These are phyloP conservation scores for Hygrophoropsis aurantiaca DNA, from an alignment of 768 basidiomycete species.

Conservation along the genomic window DNA sequence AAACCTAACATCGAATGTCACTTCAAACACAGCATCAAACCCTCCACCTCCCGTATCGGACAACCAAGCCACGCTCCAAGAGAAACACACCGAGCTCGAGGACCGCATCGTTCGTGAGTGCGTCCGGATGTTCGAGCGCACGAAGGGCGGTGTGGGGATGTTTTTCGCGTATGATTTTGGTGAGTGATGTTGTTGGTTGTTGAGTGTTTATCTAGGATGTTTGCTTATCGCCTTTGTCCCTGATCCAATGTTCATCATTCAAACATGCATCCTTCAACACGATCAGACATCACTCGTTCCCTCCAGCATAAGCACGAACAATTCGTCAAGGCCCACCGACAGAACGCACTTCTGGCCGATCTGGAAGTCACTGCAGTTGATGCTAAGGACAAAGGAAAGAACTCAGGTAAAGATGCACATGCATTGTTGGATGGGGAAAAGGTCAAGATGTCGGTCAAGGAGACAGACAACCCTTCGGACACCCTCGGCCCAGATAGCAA, in stretches of 20 bases:
- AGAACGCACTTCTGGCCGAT: conserved; percentile 59
- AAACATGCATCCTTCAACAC: too few species aligned
- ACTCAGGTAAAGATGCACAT: too few species aligned
- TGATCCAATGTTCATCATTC: too few species aligned
- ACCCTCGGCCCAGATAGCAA: too few species aligned
- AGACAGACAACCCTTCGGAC: too few species aligned
- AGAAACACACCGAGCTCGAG: conserved; percentile 75
- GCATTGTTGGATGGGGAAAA: too few species aligned
- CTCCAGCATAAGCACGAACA: conserved; percentile 78
- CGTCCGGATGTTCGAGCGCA: conserved; percentile 70
- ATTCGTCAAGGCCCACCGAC: conserved; percentile 52
- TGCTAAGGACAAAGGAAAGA: too few species aligned
- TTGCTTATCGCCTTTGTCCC: conserved; percentile 1
- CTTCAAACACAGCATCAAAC: too few species aligned
- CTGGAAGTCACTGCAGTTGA: too few species aligned
- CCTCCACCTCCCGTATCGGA: too few species aligned
- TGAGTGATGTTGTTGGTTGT: conserved; percentile 27
- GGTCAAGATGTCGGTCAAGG: too few species aligned
- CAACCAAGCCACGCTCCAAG: conserved; percentile 63
- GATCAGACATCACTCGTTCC: conserved; percentile 79
- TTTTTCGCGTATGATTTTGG: conserved; percentile 89
- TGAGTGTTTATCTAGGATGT: background rate
- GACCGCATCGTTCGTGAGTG: conserved; percentile 80
- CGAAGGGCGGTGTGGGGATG: conserved; percentile 84
- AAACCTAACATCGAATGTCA: too few species aligned